Base-by-base conservation (phyloP, 306 rosid genomes). In the Cucumis hystrix region DNA sequence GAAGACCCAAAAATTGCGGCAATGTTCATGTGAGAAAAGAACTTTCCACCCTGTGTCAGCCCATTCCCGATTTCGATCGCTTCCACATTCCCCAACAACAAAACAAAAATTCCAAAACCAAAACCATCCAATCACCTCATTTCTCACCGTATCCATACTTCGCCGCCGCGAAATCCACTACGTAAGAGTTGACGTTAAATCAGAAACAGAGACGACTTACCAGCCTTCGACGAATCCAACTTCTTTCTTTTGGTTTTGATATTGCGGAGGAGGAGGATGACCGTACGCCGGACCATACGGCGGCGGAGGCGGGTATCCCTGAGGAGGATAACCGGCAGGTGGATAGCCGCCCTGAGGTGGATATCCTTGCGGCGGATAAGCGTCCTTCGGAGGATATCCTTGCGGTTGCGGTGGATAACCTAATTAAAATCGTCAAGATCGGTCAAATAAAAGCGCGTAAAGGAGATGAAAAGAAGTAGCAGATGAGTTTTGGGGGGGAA, bases 321-420 rank as follows among this genome's bases (percentile, higher is more conserved):
- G 94, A 0, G 78, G 90, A 0, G 94, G 92, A 66, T 78, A 75
- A 6, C 91, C 92, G 3, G 84, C 40, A 4, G 76, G 43, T 14
- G 88, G 90, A 57, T 89, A 89, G 16, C 66, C 93, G 0, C 86
- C 93, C 10, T 82, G 92, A 6, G 90, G 96, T 0, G 98, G 97
- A 79, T 93, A 91, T 3, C 81, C 84, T 66, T 74, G 88, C 0
- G 96, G 96, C 2, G 98, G 91, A 83, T 88, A 88, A 49, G 88
- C 97, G 43, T 86, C 97, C 72, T 95, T 95, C 2, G 91, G 83
- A 78, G 91, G 83, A 81, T 92, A 94, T 4, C 93, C 97, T 41
- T 79, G 91, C 17, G 89, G 85, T 41, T 79, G 91, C 17, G 89
- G 85, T 4, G 98, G 97, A 83, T 92, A 95, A 84, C 98, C 98